A percentile compares a stretch with the other conserved stretches of the same genome.
Evolutionary conservation across 2,329 filamentous ascomycete genomes (phyloP).

Genomic region (Passalora sequoiae): DNA sequence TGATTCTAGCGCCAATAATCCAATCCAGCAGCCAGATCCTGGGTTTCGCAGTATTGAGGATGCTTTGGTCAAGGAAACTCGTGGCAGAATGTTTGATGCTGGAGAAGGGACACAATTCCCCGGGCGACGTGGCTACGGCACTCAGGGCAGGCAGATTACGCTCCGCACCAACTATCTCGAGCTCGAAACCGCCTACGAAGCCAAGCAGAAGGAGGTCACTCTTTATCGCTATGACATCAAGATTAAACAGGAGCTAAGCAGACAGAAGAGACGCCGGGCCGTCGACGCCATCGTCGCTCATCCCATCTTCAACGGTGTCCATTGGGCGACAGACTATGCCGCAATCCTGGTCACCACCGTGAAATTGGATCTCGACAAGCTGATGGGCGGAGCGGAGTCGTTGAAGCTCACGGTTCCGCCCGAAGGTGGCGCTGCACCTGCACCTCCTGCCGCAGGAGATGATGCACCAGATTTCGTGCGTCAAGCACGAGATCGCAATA

Average conservation of each 20-base stretch:
- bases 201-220: constrained; percentile 19
- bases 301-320: constrained; percentile 29
- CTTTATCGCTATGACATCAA: constrained; percentile 42
- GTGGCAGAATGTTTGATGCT: constrained; percentile 28
- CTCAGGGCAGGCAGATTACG: constrained; percentile 33
- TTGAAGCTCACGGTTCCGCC: constrained; percentile 32
- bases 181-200: constrained; percentile 35
- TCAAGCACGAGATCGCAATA: constrained; percentile 27
- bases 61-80: constrained; percentile 21
- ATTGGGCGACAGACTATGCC: constrained; percentile 39
- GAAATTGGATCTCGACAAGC: constrained; percentile 22
- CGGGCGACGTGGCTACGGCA: constrained; percentile 37
- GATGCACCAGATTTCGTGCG: constrained; percentile 21
- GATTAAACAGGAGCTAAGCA: constrained; percentile 29
- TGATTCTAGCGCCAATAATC: constrained; percentile 15
- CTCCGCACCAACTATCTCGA: constrained; percentile 43
- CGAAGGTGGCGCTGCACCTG: constrained; percentile 7
- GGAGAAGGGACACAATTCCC: too few species aligned
- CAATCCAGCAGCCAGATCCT: constrained; percentile 22
- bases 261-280: constrained; percentile 45
- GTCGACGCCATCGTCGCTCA: constrained; percentile 43
- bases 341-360: constrained; percentile 34
- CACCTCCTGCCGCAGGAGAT: constrained; percentile 4
- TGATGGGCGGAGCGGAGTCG: constrained; percentile 5
- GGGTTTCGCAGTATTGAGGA: constrained; percentile 25